Conservation (phyloP, 1,284 basidiomycete species). For the Austropuccinia psidii region DNA sequence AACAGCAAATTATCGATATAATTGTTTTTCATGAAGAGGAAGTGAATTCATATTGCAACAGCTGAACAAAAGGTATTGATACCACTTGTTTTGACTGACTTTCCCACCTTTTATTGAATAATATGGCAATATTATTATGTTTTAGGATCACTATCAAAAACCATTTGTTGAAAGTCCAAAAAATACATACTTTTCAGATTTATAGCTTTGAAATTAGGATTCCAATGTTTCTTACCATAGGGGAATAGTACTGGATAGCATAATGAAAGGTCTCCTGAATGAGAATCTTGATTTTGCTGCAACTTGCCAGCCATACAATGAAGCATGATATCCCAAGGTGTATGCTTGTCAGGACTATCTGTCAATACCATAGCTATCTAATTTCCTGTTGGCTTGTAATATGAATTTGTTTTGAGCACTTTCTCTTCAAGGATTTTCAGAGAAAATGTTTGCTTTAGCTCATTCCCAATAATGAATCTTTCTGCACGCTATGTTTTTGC, state of each 20-base stretch:
- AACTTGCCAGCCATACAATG: background rate
- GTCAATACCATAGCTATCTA: background rate
- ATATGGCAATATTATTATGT: too few relatives aligned
- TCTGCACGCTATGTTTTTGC: background rate
- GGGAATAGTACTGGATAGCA: conserved; percentile 10
- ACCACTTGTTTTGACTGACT: background rate
- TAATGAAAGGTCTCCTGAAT: background rate
- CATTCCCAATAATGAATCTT: background rate
- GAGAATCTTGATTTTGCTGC: background rate
- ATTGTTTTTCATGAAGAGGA: background rate
- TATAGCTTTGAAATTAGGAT: background rate
- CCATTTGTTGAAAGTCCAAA: background rate
- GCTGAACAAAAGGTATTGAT: background rate
- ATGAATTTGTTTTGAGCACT: background rate
- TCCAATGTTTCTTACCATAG: background rate
- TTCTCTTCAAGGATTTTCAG: background rate
- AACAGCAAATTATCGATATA: background rate
- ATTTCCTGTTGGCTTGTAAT: background rate
- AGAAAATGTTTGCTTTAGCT: background rate
- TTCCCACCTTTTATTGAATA: background rate
- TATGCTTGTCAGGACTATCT: background rate
- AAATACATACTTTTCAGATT: background rate
- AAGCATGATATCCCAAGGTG: background rate
- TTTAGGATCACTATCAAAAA: background rate
- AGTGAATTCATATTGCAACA: background rate